Base-by-base conservation (phyloP, 441 rosid species). In the Euphorbia schlechtendalii region DNA sequence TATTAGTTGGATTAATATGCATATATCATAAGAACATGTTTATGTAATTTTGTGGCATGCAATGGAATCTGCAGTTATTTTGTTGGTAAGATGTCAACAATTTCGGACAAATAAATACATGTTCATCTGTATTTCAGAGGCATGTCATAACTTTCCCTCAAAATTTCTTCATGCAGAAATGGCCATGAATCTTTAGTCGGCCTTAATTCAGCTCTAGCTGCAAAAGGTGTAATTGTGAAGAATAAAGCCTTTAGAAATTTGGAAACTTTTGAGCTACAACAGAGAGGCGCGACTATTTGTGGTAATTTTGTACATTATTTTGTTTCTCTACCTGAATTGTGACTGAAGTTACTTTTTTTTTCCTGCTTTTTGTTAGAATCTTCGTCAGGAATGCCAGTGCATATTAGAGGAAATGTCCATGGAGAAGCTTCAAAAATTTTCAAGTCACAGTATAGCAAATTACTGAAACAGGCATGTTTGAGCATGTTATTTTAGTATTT, bases 151-250 rank as follows among this genome's bases (percentile, higher is more conserved):
- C 22, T 51, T 3, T 41, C 36, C 21, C 69, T 20, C 28, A 41
- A 24, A 46, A 61, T 8, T 17, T 46, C 59, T 57, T 41, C 32
- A 25, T 58, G 54, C 55, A 69, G 78, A 49, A 74, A 74, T 38
- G 60, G 46, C 72, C 55, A 38, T 48, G 72, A 68, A 63, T 61
- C 69, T 65, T 69, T 76, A 52, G 36, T 62, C 43, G 81, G 79
- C 40, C 72, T 80, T 63, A 67, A 74, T 58, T 77, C 71, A 77
- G 81, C 77, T 46, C 48, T 77, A 71, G 83, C 83, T 45, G 64
- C 70, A 62, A 77, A 70, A 60, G 83, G 83, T 27, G 74, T 72
- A 15, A 43, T 74, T 69, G 79, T 77, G 59, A 74, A 67, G 58
- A 75, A 70, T 59, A 74, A 74, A 62, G 78, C 70, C 51, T 80